These are phyloP conservation scores for Neurospora sp. DNA, from an alignment of 495 filamentous ascomycete species.

Conservation along the genomic window DNA sequence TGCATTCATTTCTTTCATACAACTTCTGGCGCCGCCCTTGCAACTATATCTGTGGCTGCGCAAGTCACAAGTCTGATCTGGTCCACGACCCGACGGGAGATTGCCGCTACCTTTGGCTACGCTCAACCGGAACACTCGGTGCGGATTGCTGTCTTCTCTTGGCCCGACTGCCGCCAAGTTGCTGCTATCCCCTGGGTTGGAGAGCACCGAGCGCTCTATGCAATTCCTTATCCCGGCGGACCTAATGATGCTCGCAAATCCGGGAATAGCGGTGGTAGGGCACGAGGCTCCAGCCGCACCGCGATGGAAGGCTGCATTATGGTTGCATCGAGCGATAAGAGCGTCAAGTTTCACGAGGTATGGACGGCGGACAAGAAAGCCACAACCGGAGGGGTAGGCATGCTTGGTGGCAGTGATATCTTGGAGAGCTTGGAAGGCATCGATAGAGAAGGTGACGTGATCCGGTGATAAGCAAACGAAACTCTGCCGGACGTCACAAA, in stretches of 20 bases:
- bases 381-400: slow-evolving; percentile 47
- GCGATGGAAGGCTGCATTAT: slow-evolving; percentile 86
- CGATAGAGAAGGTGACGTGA: slow-evolving; percentile 59
- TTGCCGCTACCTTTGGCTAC: slow-evolving; percentile 89
- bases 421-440: slow-evolving; percentile 78
- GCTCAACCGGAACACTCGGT: slow-evolving; percentile 87
- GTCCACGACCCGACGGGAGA: slow-evolving; percentile 76
- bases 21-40: slow-evolving; percentile 70
- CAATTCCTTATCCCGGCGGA: slow-evolving; percentile 56
- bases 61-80: slow-evolving; percentile 92
- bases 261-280: not conserved
- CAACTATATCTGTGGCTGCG: slow-evolving; percentile 83
- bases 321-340: slow-evolving; percentile 87
- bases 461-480: slow-evolving; percentile 30
- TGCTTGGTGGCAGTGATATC: slow-evolving; percentile 80
- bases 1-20: slow-evolving; percentile 95
- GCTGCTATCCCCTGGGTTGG: slow-evolving; percentile 83
- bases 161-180: slow-evolving; percentile 86
- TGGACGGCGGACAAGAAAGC: slow-evolving; percentile 60
- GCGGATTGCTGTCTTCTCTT: slow-evolving; percentile 88
- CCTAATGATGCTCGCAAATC: slow-evolving; percentile 24
- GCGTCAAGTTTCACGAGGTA: slow-evolving; percentile 92
- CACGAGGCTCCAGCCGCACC: slow-evolving; percentile 37
- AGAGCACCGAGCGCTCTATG: slow-evolving; percentile 69
- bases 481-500: not conserved